These are phyloP conservation scores for Tylopilus felleus DNA, from an alignment of 768 basidiomycete genomes.

Conservation along the genomic window DNA sequence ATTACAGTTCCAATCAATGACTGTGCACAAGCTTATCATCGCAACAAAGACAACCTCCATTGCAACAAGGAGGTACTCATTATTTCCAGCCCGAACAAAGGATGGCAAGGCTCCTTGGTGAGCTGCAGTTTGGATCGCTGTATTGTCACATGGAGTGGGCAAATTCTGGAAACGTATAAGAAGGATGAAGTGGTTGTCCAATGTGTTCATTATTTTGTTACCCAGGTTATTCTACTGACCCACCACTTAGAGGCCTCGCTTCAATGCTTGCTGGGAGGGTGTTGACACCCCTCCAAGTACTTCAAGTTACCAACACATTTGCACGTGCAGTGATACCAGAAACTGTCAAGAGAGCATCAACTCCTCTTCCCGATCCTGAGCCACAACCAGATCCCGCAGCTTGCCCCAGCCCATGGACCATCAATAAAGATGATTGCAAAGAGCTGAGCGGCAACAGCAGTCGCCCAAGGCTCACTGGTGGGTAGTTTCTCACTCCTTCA, in stretches of 20 bases:
- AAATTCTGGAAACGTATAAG: neutral
- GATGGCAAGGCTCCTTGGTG: neutral
- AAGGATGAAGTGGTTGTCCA: neutral
- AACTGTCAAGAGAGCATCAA: neutral
- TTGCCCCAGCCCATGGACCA: neutral
- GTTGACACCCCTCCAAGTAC: neutral
- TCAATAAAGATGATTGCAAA: neutral
- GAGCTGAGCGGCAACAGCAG: neutral
- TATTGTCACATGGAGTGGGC: neutral
- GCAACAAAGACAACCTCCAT: neutral
- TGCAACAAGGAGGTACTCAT: neutral
- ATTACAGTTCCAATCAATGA: neutral
- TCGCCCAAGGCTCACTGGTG: neutral
- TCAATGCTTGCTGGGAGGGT: neutral
- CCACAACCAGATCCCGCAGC: neutral
- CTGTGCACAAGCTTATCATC: neutral
- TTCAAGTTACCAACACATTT: neutral
- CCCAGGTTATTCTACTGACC: neutral
- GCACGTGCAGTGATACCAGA: neutral
- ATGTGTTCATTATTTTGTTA: neutral
- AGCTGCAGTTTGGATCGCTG: neutral
- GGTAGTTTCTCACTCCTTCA: neutral
- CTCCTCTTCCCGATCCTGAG: neutral
- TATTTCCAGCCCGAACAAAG: neutral
- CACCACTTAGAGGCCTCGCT: neutral